A percentile compares a stretch with the other conserved stretches of the same genome.
Evolutionary conservation across 805 yeast species (phyloP).

Genomic region (Candida silvatica): DNA sequence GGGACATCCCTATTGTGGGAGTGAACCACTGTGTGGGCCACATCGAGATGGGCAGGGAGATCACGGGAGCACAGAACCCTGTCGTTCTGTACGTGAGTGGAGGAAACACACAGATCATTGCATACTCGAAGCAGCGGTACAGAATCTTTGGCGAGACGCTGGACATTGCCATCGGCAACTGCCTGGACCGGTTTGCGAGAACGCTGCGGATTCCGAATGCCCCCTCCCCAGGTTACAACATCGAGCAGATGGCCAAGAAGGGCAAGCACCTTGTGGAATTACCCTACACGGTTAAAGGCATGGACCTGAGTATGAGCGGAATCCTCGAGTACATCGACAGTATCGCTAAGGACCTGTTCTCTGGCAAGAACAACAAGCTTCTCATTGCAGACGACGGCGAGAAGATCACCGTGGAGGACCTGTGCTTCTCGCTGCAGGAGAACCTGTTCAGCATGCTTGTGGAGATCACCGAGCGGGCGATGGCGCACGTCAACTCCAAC

Average conservation of each 20-base stretch:
- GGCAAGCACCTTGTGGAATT: slow-evolving; percentile 57
- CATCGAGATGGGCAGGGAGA: slow-evolving; percentile 98
- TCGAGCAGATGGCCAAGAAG: slow-evolving; percentile 84
- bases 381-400: slow-evolving; percentile 36
- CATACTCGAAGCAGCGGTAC: slow-evolving; percentile 87
- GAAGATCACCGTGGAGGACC: slow-evolving; percentile 68
- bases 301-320: slow-evolving; percentile 97
- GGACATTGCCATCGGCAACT: slow-evolving; percentile 96
- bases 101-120: slow-evolving; percentile 97
- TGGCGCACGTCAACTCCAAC: slow-evolving; percentile 90
- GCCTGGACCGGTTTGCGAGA: slow-evolving; percentile 93
- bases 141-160: slow-evolving; percentile 98
- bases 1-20: slow-evolving; percentile 83
- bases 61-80: slow-evolving; percentile 96
- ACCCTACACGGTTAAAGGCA: slow-evolving; percentile 97
- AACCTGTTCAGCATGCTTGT: slow-evolving; percentile 92
- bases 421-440: slow-evolving; percentile 91
- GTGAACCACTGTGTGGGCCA: slow-evolving; percentile 98
- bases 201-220: slow-evolving; percentile 80
- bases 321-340: slow-evolving; percentile 79
- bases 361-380: slow-evolving; percentile 31
- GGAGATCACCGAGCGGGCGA: slow-evolving; percentile 95
- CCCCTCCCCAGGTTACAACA: slow-evolving; percentile 97
- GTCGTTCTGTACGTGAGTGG: slow-evolving; percentile 97
- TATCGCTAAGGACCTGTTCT: slow-evolving; percentile 65